Evolutionary conservation across 495 filamentous ascomycete species (phyloP).

Genomic region (Collariella sp.): DNA sequence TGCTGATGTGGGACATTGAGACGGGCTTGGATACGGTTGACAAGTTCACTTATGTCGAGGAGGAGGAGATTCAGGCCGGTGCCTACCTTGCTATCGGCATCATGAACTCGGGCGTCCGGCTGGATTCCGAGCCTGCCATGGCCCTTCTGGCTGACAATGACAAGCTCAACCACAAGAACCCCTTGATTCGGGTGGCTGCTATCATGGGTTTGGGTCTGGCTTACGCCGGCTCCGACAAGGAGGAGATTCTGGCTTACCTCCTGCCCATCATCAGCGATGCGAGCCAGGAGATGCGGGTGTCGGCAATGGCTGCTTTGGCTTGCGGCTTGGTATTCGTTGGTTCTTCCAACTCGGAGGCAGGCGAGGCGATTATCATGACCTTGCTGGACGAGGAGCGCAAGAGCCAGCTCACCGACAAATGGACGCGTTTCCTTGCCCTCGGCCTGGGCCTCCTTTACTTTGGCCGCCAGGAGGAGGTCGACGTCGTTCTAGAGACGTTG

Average conservation of each 20-base stretch:
- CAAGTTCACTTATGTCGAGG: slow-evolving; percentile 74
- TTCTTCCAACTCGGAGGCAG: slow-evolving; percentile 79
- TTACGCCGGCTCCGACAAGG: slow-evolving; percentile 86
- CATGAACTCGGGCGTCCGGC: slow-evolving; percentile 80
- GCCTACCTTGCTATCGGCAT: slow-evolving; percentile 85
- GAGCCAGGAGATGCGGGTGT: slow-evolving; percentile 81
- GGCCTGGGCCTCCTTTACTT: slow-evolving; percentile 92
- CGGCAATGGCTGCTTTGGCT: slow-evolving; percentile 89
- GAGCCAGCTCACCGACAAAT: slow-evolving; percentile 88
- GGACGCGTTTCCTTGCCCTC: slow-evolving; percentile 92
- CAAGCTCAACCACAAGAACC: slow-evolving; percentile 65
- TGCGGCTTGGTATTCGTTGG: slow-evolving; percentile 89
- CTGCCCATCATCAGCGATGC: slow-evolving; percentile 80
- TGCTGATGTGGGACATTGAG: slow-evolving; percentile 87
- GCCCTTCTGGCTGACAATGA: slow-evolving; percentile 73
- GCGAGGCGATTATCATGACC: slow-evolving; percentile 79
- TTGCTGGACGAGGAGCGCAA: slow-evolving; percentile 84
- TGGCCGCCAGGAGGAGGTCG: slow-evolving; percentile 92
- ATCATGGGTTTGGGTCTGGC: slow-evolving; percentile 95
- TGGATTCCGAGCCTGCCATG: slow-evolving; percentile 79
- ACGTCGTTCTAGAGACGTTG: slow-evolving; percentile 87
- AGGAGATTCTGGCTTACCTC: slow-evolving; percentile 69
- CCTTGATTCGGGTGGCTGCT: slow-evolving; percentile 64
- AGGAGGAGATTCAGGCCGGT: slow-evolving; percentile 84
- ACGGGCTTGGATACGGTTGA: slow-evolving; percentile 84